These are phyloP conservation scores for Chalciporus pseudorubinellus DNA, from an alignment of 768 basidiomycete genomes.

Conservation along the genomic window DNA sequence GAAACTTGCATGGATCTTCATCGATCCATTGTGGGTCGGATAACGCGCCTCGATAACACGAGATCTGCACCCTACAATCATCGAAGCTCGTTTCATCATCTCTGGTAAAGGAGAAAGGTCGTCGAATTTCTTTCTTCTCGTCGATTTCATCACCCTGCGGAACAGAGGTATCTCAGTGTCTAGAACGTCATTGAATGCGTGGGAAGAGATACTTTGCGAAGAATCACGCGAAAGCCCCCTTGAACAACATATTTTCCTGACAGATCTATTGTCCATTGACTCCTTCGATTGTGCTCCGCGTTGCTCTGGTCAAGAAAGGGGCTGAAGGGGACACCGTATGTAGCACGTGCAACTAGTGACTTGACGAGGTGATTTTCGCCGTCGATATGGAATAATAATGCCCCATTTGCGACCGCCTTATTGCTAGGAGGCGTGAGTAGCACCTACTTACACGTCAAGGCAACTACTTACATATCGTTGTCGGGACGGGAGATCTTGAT, in stretches of 20 bases:
- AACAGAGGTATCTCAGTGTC: background rate
- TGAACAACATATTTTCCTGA: background rate
- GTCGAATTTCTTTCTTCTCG: conserved; percentile 1
- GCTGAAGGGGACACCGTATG: background rate
- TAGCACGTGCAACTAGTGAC: conserved; percentile 3
- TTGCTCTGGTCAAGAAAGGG: background rate
- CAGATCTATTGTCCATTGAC: background rate
- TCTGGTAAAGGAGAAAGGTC: background rate
- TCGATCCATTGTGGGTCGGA: conserved; percentile 5
- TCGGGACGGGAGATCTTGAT: conserved; percentile 7
- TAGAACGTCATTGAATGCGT: background rate
- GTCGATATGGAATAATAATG: conserved; percentile 3
- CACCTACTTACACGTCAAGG: background rate
- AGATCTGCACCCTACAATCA: background rate
- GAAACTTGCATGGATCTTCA: conserved; percentile 5
- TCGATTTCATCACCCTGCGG: conserved; percentile 4
- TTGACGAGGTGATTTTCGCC: background rate
- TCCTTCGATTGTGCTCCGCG: conserved; percentile 4
- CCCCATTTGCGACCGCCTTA: conserved; percentile 11
- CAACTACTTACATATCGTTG: conserved; percentile 5
- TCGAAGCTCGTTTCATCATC: background rate
- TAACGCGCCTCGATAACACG: conserved; percentile 1
- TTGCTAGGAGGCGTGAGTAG: conserved; percentile 1
- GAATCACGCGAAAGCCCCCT: background rate
- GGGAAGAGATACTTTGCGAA: conserved; percentile 1